Evolutionary conservation across 2,329 filamentous ascomycete species (phyloP).

Genomic region (Huntiella moniliformis): DNA sequence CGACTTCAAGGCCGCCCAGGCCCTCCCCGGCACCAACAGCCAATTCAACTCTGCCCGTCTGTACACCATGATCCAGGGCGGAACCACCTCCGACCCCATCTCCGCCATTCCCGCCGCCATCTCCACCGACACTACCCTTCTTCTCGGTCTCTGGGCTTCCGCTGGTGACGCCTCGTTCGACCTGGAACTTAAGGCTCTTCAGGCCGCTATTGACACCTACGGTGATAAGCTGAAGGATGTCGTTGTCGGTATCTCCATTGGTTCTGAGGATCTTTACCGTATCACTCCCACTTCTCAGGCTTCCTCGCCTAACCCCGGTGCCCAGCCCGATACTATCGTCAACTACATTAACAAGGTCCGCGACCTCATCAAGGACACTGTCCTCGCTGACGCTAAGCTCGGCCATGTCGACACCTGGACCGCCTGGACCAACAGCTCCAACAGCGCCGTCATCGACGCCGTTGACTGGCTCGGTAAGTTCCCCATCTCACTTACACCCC

Average conservation of each 20-base stretch:
- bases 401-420: conserved; percentile 89
- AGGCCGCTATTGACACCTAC: conserved; percentile 48
- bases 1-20: conserved; percentile 47
- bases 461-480: conserved; percentile 48
- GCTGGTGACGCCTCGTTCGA: conserved; percentile 41
- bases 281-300: conserved; percentile 49
- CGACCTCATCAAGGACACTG: conserved; percentile 41
- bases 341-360: conserved; percentile 54
- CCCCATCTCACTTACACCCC: not conserved
- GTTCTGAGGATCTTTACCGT: conserved; percentile 74
- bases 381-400: conserved; percentile 37
- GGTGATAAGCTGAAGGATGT: conserved; percentile 44
- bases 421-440: conserved; percentile 53
- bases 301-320: conserved; percentile 43
- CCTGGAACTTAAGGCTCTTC: conserved; percentile 58
- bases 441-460: conserved; percentile 48
- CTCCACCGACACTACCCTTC: conserved; percentile 54
- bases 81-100: conserved; percentile 43
- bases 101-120: conserved; percentile 68
- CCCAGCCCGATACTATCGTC: conserved; percentile 41
- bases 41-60: conserved; percentile 49
- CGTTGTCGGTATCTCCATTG: conserved; percentile 69
- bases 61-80: conserved; percentile 48
- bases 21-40: conserved; percentile 42
- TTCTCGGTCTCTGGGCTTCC: conserved; percentile 73